Evolutionary conservation across 2,329 filamentous ascomycete species (phyloP).

Genomic region (Colletotrichum karsti): DNA sequence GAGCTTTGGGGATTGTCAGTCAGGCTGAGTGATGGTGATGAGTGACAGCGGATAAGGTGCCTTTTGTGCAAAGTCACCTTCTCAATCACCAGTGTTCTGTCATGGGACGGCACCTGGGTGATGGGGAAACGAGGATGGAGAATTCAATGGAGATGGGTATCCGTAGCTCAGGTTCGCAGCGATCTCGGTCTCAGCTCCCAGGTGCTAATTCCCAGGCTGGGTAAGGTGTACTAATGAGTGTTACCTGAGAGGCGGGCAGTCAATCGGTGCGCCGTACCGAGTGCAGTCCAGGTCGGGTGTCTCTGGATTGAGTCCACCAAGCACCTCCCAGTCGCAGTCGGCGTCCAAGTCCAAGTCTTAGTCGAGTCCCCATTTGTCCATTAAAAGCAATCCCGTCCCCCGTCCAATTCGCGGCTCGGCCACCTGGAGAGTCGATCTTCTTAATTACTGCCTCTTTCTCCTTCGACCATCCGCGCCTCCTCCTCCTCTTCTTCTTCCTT

Average conservation of each 20-base stretch:
- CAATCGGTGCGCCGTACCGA: constrained; percentile 13
- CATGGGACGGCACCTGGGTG: neutral
- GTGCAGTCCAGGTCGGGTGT: too few relatives aligned
- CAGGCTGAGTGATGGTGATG: neutral
- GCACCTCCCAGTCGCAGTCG: too few relatives aligned
- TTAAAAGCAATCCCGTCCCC: constrained; percentile 27
- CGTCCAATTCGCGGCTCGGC: constrained; percentile 24
- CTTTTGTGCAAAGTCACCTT: constrained; percentile 10
- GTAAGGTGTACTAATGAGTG: neutral
- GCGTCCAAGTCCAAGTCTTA: neutral
- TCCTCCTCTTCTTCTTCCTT: constrained; percentile 2
- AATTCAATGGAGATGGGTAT: neutral
- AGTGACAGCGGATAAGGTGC: neutral
- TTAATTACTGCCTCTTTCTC: constrained; percentile 22
- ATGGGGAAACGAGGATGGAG: neutral
- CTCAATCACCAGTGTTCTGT: neutral
- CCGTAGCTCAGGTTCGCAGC: neutral
- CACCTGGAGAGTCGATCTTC: constrained; percentile 15
- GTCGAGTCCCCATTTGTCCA: constrained; percentile 27
- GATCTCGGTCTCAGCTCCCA: constrained; percentile 2
- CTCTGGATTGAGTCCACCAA: constrained; percentile 26
- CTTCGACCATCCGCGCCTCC: constrained; percentile 1
- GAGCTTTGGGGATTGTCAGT: neutral
- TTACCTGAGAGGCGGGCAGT: neutral
- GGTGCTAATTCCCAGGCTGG: neutral